These are phyloP conservation scores for Sporothrix pallida DNA, from an alignment of 2,329 filamentous ascomycete species.

Conservation along the genomic window DNA sequence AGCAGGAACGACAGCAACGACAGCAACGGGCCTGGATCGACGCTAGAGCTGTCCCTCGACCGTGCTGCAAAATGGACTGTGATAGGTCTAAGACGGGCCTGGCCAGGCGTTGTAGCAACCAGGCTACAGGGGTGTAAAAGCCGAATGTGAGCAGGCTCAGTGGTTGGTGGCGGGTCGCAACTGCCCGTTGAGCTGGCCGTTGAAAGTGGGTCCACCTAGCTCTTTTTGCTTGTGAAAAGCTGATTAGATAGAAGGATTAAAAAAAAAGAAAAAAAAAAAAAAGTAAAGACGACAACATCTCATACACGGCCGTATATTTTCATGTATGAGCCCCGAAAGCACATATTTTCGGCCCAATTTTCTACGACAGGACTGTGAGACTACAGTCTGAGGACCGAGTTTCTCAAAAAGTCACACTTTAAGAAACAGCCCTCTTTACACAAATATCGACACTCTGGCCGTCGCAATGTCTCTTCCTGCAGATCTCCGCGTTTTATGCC, in stretches of 20 bases:
- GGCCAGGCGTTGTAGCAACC: background rate
- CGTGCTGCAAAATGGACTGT: background rate
- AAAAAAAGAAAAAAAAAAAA: background rate
- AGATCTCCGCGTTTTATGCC: constrained; percentile 69
- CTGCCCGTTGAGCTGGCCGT: constrained; percentile 13
- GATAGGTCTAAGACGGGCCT: background rate
- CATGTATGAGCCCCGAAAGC: background rate
- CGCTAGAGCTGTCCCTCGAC: constrained; percentile 1
- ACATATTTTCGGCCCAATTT: background rate
- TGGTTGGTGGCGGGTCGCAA: constrained; percentile 14
- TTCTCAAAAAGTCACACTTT: too few species aligned
- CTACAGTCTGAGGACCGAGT: background rate
- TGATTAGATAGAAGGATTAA: background rate
- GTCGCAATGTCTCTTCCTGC: constrained; percentile 52
- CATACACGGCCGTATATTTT: background rate
- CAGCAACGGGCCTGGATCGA: background rate
- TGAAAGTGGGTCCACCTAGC: constrained; percentile 13
- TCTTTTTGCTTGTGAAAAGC: constrained; percentile 20
- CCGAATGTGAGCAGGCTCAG: background rate
- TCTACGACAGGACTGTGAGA: background rate
- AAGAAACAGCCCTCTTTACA: too few species aligned
- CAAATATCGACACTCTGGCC: background rate
- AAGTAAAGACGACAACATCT: background rate
- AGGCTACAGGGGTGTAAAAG: background rate
- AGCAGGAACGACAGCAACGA: background rate